Evolutionary conservation across 2,329 filamentous ascomycete genomes (phyloP).

Genomic region (Geosmithia morbida): DNA sequence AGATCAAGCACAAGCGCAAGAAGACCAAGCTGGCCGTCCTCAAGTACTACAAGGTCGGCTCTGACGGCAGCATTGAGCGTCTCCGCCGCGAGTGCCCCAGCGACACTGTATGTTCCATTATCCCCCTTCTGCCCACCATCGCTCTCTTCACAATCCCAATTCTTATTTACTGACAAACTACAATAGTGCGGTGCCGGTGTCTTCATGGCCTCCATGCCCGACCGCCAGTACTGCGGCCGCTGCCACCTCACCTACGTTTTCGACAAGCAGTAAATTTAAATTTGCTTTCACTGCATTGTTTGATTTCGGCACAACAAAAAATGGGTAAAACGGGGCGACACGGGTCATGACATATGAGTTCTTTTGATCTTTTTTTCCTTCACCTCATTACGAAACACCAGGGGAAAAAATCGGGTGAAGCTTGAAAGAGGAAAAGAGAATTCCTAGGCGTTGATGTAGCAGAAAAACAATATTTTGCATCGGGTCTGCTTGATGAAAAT

Average conservation of each 20-base stretch:
- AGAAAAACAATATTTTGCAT: constrained; percentile 4
- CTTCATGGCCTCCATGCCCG: constrained; percentile 99
- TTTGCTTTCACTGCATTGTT: neutral
- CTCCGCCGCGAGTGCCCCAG: constrained; percentile 93
- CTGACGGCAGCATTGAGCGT: constrained; percentile 99
- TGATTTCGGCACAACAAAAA: neutral
- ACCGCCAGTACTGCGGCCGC: constrained; percentile 89
- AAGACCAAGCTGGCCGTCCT: constrained; percentile 99
- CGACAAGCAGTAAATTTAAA: constrained; percentile 48
- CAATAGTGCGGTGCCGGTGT: constrained; percentile 92
- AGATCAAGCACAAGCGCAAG: constrained; percentile 99
- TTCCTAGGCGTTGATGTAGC: constrained; percentile 17
- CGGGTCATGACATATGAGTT: neutral
- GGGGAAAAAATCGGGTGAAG: neutral
- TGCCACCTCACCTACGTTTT: constrained; percentile 64
- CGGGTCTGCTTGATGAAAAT: neutral
- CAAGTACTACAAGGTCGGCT: constrained; percentile 99
- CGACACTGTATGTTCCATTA: constrained; percentile 54
- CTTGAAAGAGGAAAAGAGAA: neutral
- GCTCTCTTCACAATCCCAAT: neutral
- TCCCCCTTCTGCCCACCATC: too few species aligned
- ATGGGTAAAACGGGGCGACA: neutral
- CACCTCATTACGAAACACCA: neutral
- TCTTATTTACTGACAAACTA: neutral
- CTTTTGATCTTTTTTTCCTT: neutral